Evolutionary conservation across 1,139 yeast genomes (phyloP).

Genomic region (Saccharomyces hybrid): DNA sequence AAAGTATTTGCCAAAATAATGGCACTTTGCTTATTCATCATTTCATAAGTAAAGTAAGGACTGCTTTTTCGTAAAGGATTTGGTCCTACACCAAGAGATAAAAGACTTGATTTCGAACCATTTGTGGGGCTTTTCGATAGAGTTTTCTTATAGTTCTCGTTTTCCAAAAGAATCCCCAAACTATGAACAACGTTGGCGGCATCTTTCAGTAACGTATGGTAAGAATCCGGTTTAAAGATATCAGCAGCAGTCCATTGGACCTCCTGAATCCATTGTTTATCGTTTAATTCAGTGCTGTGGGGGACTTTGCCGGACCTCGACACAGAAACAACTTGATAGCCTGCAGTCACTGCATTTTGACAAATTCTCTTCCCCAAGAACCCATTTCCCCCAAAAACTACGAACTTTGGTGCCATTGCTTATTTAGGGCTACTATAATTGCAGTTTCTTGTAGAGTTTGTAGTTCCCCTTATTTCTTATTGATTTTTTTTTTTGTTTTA

Average conservation of each 20-base stretch:
- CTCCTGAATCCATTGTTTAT: slow-evolving; percentile 44
- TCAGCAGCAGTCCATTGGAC: slow-evolving; percentile 68
- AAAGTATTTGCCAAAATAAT: slow-evolving; percentile 53
- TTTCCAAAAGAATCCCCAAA: slow-evolving; percentile 66
- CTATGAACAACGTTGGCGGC: slow-evolving; percentile 74
- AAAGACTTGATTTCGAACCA: background rate
- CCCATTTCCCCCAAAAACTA: slow-evolving; percentile 85
- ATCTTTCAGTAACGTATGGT: slow-evolving; percentile 40
- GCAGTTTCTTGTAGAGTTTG: background rate
- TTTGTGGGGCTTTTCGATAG: slow-evolving; percentile 1
- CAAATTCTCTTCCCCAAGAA: slow-evolving; percentile 68
- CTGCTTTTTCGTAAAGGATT: slow-evolving; percentile 49
- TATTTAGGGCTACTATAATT: too few species aligned
- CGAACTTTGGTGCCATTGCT: background rate
- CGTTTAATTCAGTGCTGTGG: slow-evolving; percentile 25
- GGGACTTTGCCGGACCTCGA: slow-evolving; percentile 59
- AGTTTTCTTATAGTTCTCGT: slow-evolving; percentile 52
- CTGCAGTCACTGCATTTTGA: slow-evolving; percentile 54
- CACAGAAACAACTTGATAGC: slow-evolving; percentile 57
- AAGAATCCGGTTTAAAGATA: slow-evolving; percentile 56
- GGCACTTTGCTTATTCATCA: slow-evolving; percentile 66
- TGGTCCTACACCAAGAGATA: background rate
- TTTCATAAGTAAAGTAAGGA: slow-evolving; percentile 45
- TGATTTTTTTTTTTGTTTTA: slow-evolving; percentile 5
- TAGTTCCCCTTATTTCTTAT: slow-evolving; percentile 8